Evolutionary conservation across 768 basidiomycete species (phyloP), one percentile per base, ranked within the genome.

Genomic region (Rhizopogon vulgaris): DNA sequence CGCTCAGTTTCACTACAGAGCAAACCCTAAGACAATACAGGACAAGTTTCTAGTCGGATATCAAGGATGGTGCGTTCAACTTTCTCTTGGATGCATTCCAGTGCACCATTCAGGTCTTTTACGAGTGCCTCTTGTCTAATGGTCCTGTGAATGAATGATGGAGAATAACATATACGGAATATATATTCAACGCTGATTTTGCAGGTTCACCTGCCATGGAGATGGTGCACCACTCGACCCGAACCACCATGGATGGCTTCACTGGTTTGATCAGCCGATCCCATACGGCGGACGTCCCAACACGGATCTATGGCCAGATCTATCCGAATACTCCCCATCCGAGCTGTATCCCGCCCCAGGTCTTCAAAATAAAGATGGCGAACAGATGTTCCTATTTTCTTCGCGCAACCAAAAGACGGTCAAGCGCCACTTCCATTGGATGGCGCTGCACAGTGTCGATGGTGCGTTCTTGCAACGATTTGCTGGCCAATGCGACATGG

Each of bases 1-100:
- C 14, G 40, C 40, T 45, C 6, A 39, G 34, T 17, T 5, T 45
- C 18, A 38, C 24, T n/a, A 22, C 50, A 76, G 86, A 56, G 84
- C 85, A 9, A 76, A 87, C 62, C 80, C 90, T 24, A 77, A 76
- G 5, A 89, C 87, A 9, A 89, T 93, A 42, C 86, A 89, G 52
- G 80, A 89, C 70, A 93, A 92, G 62, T 82, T 90, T 58, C 68
- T 93, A 28, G 86, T 91, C 0, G 90, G 90, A 34, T 92, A 92
- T 65, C 90, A 92, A 69, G 90, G 89, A 64, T 92, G 90, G 90
- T 88, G 49, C 52, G 80, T 59, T 17, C 12, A 15, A 22, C 7
- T 24, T 9, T 46, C 3, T 15, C 14, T 22, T 22, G 8, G 28
- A 45, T 45, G 3, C 28, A 22, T 18, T 17, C 18, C 28, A 17